Evolutionary conservation across 2,329 filamentous ascomycete genomes (phyloP).

Genomic region (Phialocephala subalpina): DNA sequence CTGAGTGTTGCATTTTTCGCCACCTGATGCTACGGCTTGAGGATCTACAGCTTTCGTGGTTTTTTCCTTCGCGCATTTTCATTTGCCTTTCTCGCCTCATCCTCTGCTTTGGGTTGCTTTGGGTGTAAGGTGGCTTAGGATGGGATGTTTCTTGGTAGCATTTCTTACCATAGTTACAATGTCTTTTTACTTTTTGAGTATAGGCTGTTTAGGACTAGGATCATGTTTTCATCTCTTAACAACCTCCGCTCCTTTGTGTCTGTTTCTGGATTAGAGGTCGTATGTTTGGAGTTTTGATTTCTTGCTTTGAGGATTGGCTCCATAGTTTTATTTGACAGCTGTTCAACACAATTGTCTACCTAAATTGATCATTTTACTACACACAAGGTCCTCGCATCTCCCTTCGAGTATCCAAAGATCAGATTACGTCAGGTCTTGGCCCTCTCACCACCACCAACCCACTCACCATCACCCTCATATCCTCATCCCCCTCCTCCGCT

Average conservation of each 20-base stretch:
- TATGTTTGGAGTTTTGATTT: constrained; percentile 4
- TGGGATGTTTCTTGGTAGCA: neutral
- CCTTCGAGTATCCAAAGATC: neutral
- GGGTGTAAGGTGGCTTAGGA: too few relatives aligned
- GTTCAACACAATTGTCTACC: neutral
- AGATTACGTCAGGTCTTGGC: too few relatives aligned
- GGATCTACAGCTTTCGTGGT: too few relatives aligned
- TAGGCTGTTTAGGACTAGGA: neutral
- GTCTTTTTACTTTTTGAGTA: neutral
- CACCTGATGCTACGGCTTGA: neutral
- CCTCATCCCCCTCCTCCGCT: constrained; percentile 26
- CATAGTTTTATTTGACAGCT: neutral
- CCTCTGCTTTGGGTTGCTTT: too few relatives aligned
- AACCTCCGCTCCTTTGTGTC: neutral
- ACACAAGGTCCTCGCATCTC: too few relatives aligned
- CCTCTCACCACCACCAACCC: constrained; percentile 9
- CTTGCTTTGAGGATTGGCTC: constrained; percentile 11
- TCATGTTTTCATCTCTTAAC: neutral
- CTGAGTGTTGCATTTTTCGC: neutral
- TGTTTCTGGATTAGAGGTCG: neutral
- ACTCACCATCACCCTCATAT: constrained; percentile 23
- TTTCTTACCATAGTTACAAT: neutral
- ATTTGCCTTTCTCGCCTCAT: too few relatives aligned
- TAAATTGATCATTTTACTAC: neutral
- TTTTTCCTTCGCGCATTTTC: too few relatives aligned